Evolutionary conservation across 2,329 filamentous ascomycete species (phyloP), one percentile per base, ranked within the genome.

Genomic region (Colletotrichum sp.): DNA sequence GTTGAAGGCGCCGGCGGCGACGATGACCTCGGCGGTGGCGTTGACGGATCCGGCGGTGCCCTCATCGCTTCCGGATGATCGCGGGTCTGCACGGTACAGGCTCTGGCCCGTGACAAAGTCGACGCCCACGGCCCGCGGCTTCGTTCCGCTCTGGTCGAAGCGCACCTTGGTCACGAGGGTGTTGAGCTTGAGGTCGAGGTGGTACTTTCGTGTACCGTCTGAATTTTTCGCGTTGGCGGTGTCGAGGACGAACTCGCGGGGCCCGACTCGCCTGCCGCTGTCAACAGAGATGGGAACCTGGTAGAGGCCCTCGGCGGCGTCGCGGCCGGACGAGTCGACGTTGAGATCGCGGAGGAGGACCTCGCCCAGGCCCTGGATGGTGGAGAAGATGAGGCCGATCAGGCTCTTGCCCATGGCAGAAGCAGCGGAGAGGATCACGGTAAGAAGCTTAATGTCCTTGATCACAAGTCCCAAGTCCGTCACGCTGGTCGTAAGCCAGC

Each of bases 271-370:
- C 60, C 84, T 85, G 28, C 82, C 82, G 8, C 84, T 80, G 77
- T 85, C 81, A 48, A 88, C 87, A 1, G 86, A 84, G 34, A 91
- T 80, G 12, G 90, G 89, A 10, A 91, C 87, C 80, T 91, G 89
- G 81, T 87, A 91, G 28, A 89, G 80, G 6, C 76, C 3, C 52
- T 80, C 76, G 8, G 67, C 39, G 32, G 56, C 32, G 8, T 80
- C 79, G 5, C 78, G 71, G 39, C 66, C 69, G 25, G 77, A 78
- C 69, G 71, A 32, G 69, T 82, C 81, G 8, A 78, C 78, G 43
- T 83, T 84, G 9, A 84, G 76, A 30, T 84, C 82, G 2, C 79
- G 76, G 32, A 81, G 74, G 9, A 83, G 66, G 12, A 84, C 77
- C 34, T 82, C 73, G 0, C 78, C 80, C 34, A 84, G 79, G 2